These are phyloP conservation scores for Pseudogymnoascus sp. DNA, from an alignment of 2,329 filamentous ascomycete genomes.

Conservation along the genomic window DNA sequence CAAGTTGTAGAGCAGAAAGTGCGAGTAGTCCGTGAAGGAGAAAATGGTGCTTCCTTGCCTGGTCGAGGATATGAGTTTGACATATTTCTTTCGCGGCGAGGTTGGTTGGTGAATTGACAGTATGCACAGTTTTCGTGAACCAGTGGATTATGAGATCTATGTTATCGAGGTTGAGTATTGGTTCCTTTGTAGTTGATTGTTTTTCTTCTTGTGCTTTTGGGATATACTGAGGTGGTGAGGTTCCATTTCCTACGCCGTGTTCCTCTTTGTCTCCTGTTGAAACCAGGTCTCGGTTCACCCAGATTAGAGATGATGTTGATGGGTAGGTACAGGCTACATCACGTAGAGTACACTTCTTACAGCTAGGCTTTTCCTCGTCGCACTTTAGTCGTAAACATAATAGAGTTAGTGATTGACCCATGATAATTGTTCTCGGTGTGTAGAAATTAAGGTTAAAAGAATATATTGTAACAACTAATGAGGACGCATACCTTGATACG, in stretches of 20 bases:
- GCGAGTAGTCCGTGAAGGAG: slow-evolving; percentile 22
- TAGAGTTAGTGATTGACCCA: not conserved
- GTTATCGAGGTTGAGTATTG: slow-evolving; percentile 16
- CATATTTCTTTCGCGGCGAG: slow-evolving; percentile 11
- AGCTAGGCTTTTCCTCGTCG: slow-evolving; percentile 21
- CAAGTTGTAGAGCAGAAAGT: slow-evolving; percentile 20
- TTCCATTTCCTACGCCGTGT: not conserved
- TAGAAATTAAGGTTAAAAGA: not conserved
- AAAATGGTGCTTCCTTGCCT: slow-evolving; percentile 19
- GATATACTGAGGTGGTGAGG: not conserved
- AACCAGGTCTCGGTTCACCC: slow-evolving; percentile 7
- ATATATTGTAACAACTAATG: not conserved
- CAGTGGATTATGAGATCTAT: slow-evolving; percentile 22
- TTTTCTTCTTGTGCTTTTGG: slow-evolving; percentile 1
- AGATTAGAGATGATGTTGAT: not conserved
- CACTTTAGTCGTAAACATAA: slow-evolving; percentile 16
- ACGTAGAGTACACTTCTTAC: slow-evolving; percentile 21
- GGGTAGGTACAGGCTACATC: slow-evolving; percentile 18
- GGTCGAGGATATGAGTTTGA: slow-evolving; percentile 16
- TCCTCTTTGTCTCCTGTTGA: slow-evolving; percentile 4
- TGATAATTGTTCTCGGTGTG: not conserved
- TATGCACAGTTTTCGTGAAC: slow-evolving; percentile 10
- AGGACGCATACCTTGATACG: slow-evolving; percentile 27
- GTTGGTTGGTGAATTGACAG: slow-evolving; percentile 14
- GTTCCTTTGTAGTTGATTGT: not conserved